These are phyloP conservation scores for Zhuliangozyma blackwelliae DNA, from an alignment of 1,139 yeast species.

Conservation along the genomic window DNA sequence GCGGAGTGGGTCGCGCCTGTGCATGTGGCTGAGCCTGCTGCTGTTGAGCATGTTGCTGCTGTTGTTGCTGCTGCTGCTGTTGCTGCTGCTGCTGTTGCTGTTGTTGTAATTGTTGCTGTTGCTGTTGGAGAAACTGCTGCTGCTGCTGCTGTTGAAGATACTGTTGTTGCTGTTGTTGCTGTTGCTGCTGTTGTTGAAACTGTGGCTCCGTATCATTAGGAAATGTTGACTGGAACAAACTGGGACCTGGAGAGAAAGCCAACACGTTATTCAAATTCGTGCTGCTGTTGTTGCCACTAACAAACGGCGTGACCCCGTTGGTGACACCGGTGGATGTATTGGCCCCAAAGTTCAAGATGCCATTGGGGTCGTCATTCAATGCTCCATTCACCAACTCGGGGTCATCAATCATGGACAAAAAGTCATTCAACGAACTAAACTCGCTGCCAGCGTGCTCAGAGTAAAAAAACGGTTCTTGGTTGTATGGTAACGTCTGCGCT, in stretches of 20 bases:
- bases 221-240: slow-evolving; percentile 18
- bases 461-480: slow-evolving; percentile 73
- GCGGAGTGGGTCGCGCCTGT: not conserved
- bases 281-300: slow-evolving; percentile 13
- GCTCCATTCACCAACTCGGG: slow-evolving; percentile 60
- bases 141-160: slow-evolving; percentile 4
- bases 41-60: slow-evolving; percentile 2
- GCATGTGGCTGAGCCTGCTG: not conserved
- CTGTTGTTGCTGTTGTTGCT: slow-evolving; percentile 10
- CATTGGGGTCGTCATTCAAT: slow-evolving; percentile 31
- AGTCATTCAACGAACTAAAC: slow-evolving; percentile 85
- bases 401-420: slow-evolving; percentile 85
- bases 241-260: slow-evolving; percentile 27
- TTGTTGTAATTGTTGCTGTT: slow-evolving; percentile 1
- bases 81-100: slow-evolving; percentile 1
- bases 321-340: slow-evolving; percentile 5
- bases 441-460: slow-evolving; percentile 94
- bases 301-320: slow-evolving; percentile 6
- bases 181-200: slow-evolving; percentile 8
- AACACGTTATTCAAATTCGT: slow-evolving; percentile 22
- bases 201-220: slow-evolving; percentile 11
- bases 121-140: slow-evolving; percentile 3
- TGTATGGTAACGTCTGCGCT: slow-evolving; percentile 44
- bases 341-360: slow-evolving; percentile 22
- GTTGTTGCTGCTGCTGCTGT: slow-evolving; percentile 3